Percentiles rank a stretch among this genome's conserved stretches.
phyloP scores from a whole-genome alignment of 148 eudicot species.

The Gaultheria prostrata region DNA sequence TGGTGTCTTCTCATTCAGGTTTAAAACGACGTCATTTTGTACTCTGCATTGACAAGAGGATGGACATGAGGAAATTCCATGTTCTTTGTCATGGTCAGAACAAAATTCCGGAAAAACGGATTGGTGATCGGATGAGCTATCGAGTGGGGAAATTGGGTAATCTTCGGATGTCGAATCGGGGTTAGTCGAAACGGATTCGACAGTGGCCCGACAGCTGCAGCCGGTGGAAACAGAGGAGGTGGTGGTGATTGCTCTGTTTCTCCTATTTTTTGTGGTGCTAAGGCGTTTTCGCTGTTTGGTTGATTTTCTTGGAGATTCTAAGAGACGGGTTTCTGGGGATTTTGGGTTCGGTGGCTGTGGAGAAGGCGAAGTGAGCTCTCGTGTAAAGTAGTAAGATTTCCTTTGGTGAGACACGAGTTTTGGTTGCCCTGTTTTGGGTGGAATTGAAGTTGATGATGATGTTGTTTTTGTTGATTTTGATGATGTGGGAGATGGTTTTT shows the following conservation, averaged over 20 bases:
- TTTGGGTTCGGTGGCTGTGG: not conserved
- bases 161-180: slow-evolving; percentile 18
- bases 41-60: slow-evolving; percentile 9
- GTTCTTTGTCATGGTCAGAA: not conserved
- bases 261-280: slow-evolving; percentile 15
- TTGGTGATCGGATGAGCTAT: slow-evolving; percentile 17
- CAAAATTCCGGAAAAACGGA: slow-evolving; percentile 15
- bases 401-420: slow-evolving; percentile 25
- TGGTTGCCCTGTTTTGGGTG: slow-evolving; percentile 7
- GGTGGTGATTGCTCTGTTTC: slow-evolving; percentile 14
- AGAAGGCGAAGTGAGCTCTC: slow-evolving; percentile 38
- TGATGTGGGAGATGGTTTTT: slow-evolving; percentile 17
- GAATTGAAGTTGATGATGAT: not conserved
- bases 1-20: not conserved
- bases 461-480: slow-evolving; percentile 28
- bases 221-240: not conserved
- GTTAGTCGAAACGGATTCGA: slow-evolving; percentile 17
- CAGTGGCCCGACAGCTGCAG: not conserved
- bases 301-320: slow-evolving; percentile 41
- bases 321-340: not conserved
- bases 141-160: not conserved
- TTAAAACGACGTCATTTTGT: slow-evolving; percentile 9
- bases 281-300: slow-evolving; percentile 24
- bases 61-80: not conserved
- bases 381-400: slow-evolving; percentile 63